A percentile compares a stretch with the other conserved stretches of the same genome.
phyloP scores from a whole-genome alignment of 169 alveolate genomes.

The Toxoplasma gondii region DNA sequence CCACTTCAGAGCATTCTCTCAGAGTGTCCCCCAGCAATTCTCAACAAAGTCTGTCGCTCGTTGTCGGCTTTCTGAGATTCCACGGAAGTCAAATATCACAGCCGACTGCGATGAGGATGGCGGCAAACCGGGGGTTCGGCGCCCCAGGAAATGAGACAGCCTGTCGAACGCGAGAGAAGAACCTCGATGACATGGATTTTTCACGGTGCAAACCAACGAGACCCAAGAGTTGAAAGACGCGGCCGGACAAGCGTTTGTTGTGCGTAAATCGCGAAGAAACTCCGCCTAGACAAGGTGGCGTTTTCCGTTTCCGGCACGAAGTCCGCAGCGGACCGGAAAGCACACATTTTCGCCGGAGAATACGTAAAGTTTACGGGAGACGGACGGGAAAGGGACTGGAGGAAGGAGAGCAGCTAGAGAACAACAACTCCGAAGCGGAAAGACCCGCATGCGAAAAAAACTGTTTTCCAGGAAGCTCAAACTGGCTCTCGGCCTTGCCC shows the following conservation, averaged over 20 bases:
- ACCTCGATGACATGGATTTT: no score
- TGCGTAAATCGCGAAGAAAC: neutral
- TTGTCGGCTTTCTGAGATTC: no score
- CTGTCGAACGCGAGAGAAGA: no score
- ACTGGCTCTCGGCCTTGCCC: no score
- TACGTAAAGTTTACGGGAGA: neutral
- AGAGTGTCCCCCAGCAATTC: no score
- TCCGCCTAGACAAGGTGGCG: neutral
- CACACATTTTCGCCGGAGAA: neutral
- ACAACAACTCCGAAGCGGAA: neutral
- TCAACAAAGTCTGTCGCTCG: no score
- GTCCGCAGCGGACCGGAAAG: neutral
- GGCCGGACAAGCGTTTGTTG: neutral
- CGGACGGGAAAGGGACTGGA: neutral
- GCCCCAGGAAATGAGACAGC: no score
- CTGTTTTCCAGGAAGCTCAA: neutral
- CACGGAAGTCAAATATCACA: no score
- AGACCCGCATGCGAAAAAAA: neutral
- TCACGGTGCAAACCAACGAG: no score
- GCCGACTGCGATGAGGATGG: no score
- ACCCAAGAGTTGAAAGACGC: neutral
- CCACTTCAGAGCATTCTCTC: no score
- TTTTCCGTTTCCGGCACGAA: neutral
- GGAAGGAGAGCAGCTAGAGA: neutral
- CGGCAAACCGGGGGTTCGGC: no score